phyloP scores from a whole-genome alignment of 2,329 filamentous ascomycete genomes.

The Ophiocordyceps camponoti-rufipedis region DNA sequence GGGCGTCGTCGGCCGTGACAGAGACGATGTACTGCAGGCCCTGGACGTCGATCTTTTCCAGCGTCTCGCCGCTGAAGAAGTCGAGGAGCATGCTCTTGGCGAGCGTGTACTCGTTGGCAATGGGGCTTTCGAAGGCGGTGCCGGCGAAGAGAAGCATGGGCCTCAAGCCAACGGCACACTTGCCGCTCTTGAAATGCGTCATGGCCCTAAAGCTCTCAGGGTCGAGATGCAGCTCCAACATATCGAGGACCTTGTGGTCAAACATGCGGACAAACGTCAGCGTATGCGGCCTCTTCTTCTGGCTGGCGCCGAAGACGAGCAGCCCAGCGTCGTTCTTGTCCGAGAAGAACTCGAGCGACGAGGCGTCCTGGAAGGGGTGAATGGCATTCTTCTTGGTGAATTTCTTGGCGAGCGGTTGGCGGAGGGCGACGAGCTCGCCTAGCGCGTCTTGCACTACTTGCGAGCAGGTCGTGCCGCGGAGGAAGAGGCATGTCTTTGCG shows the following conservation, averaged over 20 bases:
- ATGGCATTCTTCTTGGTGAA: conserved; percentile 96
- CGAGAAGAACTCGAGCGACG: conserved; percentile 84
- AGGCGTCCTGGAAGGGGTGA: conserved; percentile 81
- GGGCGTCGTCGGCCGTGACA: conserved; percentile 53
- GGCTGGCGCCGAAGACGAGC: conserved; percentile 67
- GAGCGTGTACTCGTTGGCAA: conserved; percentile 61
- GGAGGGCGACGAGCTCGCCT: conserved; percentile 68
- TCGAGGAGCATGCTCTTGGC: conserved; percentile 79
- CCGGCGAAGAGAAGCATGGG: conserved; percentile 87
- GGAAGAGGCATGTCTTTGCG: conserved; percentile 74
- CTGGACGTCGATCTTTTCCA: conserved; percentile 79
- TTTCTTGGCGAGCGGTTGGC: conserved; percentile 68
- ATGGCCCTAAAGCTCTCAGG: conserved; percentile 51
- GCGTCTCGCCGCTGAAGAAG: conserved; percentile 65
- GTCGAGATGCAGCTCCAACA: conserved; percentile 80
- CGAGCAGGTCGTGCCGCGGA: conserved; percentile 73
- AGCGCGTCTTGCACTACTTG: conserved; percentile 69
- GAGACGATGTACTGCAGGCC: conserved; percentile 82
- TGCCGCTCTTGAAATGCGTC: conserved; percentile 57
- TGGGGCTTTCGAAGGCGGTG: conserved; percentile 68
- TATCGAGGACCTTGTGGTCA: conserved; percentile 75
- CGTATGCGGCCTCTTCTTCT: conserved; percentile 90
- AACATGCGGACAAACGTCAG: conserved; percentile 73
- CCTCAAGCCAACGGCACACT: conserved; percentile 64
- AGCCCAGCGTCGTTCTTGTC: conserved; percentile 89